A percentile compares a stretch with the other conserved stretches of the same genome.
phyloP scores from a whole-genome alignment of 2,329 filamentous ascomycete species.

The Lachnellula suecica region DNA sequence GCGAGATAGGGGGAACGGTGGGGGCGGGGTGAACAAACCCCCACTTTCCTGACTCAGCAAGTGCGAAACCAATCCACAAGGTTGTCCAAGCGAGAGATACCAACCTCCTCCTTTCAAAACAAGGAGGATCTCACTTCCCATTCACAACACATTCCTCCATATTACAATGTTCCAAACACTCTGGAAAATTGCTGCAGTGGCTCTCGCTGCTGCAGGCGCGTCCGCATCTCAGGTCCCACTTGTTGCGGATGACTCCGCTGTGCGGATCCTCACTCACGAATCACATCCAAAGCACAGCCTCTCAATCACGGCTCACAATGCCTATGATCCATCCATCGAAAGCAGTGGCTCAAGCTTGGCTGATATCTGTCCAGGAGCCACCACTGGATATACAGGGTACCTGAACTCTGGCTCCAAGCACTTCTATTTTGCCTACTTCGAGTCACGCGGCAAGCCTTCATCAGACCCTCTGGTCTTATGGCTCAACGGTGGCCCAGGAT shows the following conservation, averaged over 20 bases:
- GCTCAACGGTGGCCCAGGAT: constrained; percentile 41
- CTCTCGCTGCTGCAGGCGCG: not conserved
- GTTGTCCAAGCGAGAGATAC: too few relatives aligned
- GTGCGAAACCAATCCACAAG: too few relatives aligned
- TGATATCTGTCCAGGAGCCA: constrained; percentile 22
- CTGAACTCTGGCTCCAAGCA: constrained; percentile 20
- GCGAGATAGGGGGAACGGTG: too few relatives aligned
- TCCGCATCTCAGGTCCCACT: constrained; percentile 2
- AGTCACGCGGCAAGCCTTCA: constrained; percentile 17
- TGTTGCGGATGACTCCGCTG: not conserved
- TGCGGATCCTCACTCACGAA: constrained; percentile 21
- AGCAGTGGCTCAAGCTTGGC: constrained; percentile 6
- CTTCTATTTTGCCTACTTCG: constrained; percentile 24
- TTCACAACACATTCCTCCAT: too few relatives aligned
- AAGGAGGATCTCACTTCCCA: too few relatives aligned
- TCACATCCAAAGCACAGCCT: constrained; percentile 23
- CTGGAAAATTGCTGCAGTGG: too few relatives aligned
- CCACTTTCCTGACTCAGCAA: too few relatives aligned
- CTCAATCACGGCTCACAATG: constrained; percentile 14
- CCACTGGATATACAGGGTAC: constrained; percentile 22
- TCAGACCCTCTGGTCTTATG: constrained; percentile 18
- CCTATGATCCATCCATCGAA: constrained; percentile 5
- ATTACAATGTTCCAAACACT: too few relatives aligned
- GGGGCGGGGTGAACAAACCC: too few relatives aligned
- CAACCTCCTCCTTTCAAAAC: too few relatives aligned